Conservation (phyloP, 257 asterid genomes). For the Knoxia roxburghii region DNA sequence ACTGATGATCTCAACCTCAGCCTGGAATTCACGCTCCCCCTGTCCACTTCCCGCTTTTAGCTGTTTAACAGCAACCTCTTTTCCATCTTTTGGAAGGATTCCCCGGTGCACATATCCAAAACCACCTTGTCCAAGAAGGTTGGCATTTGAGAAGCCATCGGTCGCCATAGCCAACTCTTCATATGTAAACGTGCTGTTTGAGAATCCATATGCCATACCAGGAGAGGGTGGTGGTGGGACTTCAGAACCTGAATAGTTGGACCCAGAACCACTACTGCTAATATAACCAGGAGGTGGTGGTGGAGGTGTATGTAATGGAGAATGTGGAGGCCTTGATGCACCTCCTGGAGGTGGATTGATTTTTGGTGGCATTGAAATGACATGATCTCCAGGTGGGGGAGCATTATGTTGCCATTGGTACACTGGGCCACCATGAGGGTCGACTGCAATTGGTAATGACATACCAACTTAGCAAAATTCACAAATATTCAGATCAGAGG, state of each 20-base stretch:
- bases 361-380: conserved; percentile 46
- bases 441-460: conserved; percentile 29
- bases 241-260: conserved; percentile 58
- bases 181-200: conserved; percentile 64
- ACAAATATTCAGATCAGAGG: background rate
- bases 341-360: conserved; percentile 48
- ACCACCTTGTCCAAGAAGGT: conserved; percentile 96
- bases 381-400: conserved; percentile 44
- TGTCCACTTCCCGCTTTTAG: conserved; percentile 94
- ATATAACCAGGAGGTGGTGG: conserved; percentile 41
- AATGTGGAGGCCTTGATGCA: conserved; percentile 51
- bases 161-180: conserved; percentile 90
- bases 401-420: conserved; percentile 63
- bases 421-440: conserved; percentile 46
- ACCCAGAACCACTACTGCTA: conserved; percentile 71
- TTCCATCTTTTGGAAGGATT: conserved; percentile 64
- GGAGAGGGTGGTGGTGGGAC: conserved; percentile 65
- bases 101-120: conserved; percentile 93
- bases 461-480: background rate
- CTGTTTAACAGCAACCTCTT: conserved; percentile 83
- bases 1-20: conserved; percentile 95
- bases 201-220: conserved; percentile 48
- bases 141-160: conserved; percentile 81
- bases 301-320: conserved; percentile 33
- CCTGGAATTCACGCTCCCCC: conserved; percentile 90